Conservation (phyloP, 768 basidiomycete genomes). For the Symmetrospora coprosmae region DNA sequence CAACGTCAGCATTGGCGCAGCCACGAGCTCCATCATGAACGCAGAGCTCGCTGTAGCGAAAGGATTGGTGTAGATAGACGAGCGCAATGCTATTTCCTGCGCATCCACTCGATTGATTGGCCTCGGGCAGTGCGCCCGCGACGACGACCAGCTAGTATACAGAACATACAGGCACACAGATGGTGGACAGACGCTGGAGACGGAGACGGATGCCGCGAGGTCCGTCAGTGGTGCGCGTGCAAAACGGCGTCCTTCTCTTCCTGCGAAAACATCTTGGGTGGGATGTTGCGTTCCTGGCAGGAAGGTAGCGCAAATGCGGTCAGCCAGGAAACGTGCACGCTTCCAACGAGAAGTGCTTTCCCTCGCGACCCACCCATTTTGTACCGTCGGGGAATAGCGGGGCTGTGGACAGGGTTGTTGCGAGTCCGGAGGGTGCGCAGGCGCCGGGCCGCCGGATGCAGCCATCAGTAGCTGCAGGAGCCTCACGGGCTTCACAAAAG, state of each 20-base stretch:
- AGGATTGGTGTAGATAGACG: conserved; percentile 24
- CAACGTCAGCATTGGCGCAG: conserved; percentile 90
- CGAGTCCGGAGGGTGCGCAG: not conserved
- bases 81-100: no score
- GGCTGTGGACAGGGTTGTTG: conserved; percentile 45
- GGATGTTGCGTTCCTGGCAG: conserved; percentile 39
- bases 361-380: conserved; percentile 62
- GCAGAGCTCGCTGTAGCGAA: conserved; percentile 42
- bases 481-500: not conserved
- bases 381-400: conserved; percentile 74
- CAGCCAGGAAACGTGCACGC: not conserved
- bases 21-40: conserved; percentile 92
- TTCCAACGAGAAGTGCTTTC: no score
- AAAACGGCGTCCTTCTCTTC: conserved; percentile 32
- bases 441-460: no score
- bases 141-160: no score
- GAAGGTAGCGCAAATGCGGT: not conserved
- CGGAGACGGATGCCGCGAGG: not conserved
- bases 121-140: no score
- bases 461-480: conserved; percentile 4
- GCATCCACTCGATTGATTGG: no score
- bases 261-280: conserved; percentile 33
- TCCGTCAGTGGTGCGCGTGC: conserved; percentile 23
- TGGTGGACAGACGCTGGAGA: no score
- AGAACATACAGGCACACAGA: no score